These are phyloP conservation scores for Aspergillus sp. DNA, from an alignment of 2,329 filamentous ascomycete species.

Conservation along the genomic window DNA sequence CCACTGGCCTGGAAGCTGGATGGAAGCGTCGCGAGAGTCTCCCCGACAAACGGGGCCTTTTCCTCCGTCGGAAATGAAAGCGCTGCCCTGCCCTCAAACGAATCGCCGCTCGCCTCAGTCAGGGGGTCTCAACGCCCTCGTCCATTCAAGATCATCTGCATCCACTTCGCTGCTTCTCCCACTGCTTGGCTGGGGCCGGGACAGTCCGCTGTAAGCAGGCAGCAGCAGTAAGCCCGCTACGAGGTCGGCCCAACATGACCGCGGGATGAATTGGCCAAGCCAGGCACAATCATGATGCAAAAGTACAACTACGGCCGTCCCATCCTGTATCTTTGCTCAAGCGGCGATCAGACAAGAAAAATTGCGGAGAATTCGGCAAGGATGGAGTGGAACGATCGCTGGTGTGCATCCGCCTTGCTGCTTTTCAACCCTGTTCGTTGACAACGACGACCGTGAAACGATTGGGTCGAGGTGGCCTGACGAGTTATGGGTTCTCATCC, in stretches of 20 bases:
- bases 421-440: not conserved
- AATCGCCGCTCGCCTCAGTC: not conserved
- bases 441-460: not conserved
- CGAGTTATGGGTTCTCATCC: not conserved
- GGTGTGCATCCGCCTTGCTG: not conserved
- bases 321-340: not conserved
- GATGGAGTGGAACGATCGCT: not conserved
- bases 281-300: not conserved
- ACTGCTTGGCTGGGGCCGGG: not conserved
- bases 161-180: not conserved
- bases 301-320: no score
- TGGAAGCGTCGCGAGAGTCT: no score
- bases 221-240: not conserved
- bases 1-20: not conserved
- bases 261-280: not conserved
- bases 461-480: not conserved
- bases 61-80: no score
- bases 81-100: no score
- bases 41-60: no score
- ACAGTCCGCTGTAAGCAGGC: no score
- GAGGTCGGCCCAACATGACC: not conserved
- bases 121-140: not conserved
- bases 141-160: not conserved
- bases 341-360: not conserved
- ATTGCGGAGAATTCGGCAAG: slow-evolving; percentile 5